phyloP scores from a whole-genome alignment of 2,329 filamentous ascomycete species.

The Stagonosporopsis cucurbitacearum region DNA sequence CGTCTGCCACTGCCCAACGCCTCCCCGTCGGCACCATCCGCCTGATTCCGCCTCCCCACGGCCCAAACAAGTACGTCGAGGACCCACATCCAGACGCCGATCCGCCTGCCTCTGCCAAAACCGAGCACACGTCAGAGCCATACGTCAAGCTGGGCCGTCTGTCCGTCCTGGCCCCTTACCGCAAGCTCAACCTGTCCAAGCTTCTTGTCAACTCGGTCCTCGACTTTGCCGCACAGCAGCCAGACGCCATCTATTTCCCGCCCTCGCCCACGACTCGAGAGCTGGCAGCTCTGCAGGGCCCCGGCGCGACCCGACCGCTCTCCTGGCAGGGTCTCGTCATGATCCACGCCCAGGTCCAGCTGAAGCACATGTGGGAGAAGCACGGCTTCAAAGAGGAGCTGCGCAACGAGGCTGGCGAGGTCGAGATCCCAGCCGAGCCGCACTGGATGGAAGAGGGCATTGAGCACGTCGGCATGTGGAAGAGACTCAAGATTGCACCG shows the following conservation, averaged over 20 bases:
- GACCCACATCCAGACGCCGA: slow-evolving; percentile 40
- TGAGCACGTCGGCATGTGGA: slow-evolving; percentile 85
- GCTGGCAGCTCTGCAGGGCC: slow-evolving; percentile 54
- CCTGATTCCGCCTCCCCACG: slow-evolving; percentile 81
- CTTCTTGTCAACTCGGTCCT: slow-evolving; percentile 72
- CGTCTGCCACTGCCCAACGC: slow-evolving; percentile 50
- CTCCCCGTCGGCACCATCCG: slow-evolving; percentile 77
- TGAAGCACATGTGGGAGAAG: slow-evolving; percentile 69
- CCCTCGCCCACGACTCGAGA: slow-evolving; percentile 49
- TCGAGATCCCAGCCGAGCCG: slow-evolving; percentile 41
- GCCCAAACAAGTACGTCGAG: slow-evolving; percentile 62
- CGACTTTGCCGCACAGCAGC: slow-evolving; percentile 70
- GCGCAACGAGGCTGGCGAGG: slow-evolving; percentile 62
- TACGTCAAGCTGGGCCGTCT: slow-evolving; percentile 85
- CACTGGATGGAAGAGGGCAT: slow-evolving; percentile 85
- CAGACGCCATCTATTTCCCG: slow-evolving; percentile 53
- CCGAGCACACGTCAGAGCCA: slow-evolving; percentile 70
- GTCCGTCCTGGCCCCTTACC: slow-evolving; percentile 70
- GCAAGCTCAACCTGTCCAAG: slow-evolving; percentile 69
- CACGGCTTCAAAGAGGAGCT: slow-evolving; percentile 78
- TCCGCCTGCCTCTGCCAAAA: slow-evolving; percentile 25
- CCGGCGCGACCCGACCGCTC: slow-evolving; percentile 46
- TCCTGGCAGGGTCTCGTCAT: slow-evolving; percentile 78
- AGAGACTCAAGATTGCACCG: slow-evolving; percentile 48
- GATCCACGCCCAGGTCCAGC: slow-evolving; percentile 76